phyloP scores from a whole-genome alignment of 2,329 filamentous ascomycete genomes.

The Colletotrichum costaricense region DNA sequence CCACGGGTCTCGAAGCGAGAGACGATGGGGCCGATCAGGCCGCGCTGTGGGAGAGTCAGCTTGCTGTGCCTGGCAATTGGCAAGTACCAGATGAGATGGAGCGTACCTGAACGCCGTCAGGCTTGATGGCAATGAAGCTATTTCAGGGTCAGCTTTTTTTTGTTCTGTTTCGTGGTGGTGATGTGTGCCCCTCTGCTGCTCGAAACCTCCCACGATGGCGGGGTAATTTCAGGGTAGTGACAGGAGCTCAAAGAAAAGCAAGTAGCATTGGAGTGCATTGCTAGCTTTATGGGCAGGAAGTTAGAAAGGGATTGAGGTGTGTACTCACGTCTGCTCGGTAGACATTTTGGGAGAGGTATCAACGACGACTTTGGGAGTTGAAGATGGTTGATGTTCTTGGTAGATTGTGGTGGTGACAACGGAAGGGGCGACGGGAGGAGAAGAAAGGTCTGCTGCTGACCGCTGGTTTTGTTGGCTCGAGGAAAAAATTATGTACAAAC shows the following conservation, averaged over 20 bases:
- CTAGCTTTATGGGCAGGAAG: conserved; percentile 33
- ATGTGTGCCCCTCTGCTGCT: conserved; percentile 31
- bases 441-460: conserved; percentile 40
- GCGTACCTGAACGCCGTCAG: conserved; percentile 96
- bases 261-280: background rate
- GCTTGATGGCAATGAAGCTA: conserved; percentile 99
- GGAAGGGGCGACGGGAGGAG: conserved; percentile 37
- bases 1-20: conserved; percentile 97
- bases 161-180: conserved; percentile 4
- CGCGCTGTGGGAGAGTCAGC: conserved; percentile 71
- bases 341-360: conserved; percentile 67
- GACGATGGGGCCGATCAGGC: conserved; percentile 98
- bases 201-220: conserved; percentile 42
- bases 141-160: conserved; percentile 29
- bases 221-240: conserved; percentile 41
- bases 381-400: conserved; percentile 39
- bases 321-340: conserved; percentile 87
- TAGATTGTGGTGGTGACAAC: conserved; percentile 35
- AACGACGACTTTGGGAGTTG: conserved; percentile 37
- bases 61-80: conserved; percentile 16
- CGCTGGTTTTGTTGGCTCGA: conserved; percentile 39
- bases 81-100: conserved; percentile 17
- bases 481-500: conserved; percentile 50
- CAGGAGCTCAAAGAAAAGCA: conserved; percentile 25
- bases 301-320: conserved; percentile 32